Evolutionary conservation across 2,329 filamentous ascomycete species (phyloP), one percentile per base, ranked within the genome.

Genomic region (Pestalotiopsis sp.): DNA sequence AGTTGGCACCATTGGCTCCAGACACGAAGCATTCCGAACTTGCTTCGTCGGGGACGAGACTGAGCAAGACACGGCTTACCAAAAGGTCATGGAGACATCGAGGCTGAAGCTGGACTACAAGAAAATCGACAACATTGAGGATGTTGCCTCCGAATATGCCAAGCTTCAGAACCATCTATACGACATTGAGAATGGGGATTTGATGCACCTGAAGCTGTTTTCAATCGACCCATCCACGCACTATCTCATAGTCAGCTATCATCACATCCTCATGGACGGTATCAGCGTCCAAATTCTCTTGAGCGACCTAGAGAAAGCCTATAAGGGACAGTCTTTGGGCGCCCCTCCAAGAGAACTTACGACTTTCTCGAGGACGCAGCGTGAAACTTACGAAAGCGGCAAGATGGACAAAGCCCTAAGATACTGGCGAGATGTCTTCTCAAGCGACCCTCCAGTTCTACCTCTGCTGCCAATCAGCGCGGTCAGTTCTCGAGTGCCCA

Each of bases 201-300:
- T 68, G 9, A 31, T 78, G 12, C 62, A 76, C 2, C 25, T 63
- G 13, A 68, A 80, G 3, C 68, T 81, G 12, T 71, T 76, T 1
- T 67, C 74, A 60, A 31, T 59, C 64, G 23, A 23, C 14, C 45
- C 41, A 11, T 12, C 12, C 27, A 41, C 45, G 31, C 81, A 85
- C 68, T 81, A 76, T 70, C 68, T 87, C 3, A 52, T 88, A 0
- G 61, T 88, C 4, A 76, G 76, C 1, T 79, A 78, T 60, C 85
- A 87, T 68, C 85, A 87, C 71, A 86, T 88, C 49, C 75, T 79
- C 41, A 80, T 88, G 78, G 86, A 88, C 69, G 84, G 82, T 0
- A 69, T 81, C 49, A 84, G 83, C 59, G 80, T 80, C 3, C 71
- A 82, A 11, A 70, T 86, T 2, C 75, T 88, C 20, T 67, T 85